Base-by-base conservation (phyloP, 2,329 filamentous ascomycete genomes). In the Capronia coronata region DNA sequence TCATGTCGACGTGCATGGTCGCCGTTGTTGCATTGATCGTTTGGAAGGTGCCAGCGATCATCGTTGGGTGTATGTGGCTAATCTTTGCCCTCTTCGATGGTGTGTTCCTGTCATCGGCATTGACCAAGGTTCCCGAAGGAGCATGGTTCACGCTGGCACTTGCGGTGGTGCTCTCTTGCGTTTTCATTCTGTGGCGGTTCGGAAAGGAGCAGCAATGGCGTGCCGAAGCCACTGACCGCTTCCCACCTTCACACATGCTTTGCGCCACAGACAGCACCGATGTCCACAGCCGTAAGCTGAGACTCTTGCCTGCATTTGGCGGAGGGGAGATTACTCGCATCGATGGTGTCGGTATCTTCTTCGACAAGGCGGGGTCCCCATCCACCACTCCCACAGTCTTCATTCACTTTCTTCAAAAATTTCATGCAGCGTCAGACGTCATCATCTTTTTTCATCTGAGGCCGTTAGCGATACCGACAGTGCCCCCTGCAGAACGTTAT, bases 171-270 rank as follows among this genome's bases (percentile, higher is more conserved):
- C 74, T 89, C 1, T 76, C 82, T 0, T 70, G 67, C 37, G 67
- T 88, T 38, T 85, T 89, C 61, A 72, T 87, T 1, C 74, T 88
- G 9, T 90, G 86, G 86, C 77, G 86, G 22, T 90, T 81, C 59
- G 86, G 86, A 10, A 89, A 90, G 63, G 84, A 88, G 62, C 76
- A 79, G 52, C 86, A 90, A 62, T 89, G 86, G 85, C 68, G 68
- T 6, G 80, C 84, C 1, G 85, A 89, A 67, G 74, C 75, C 1
- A 23, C 30, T 21, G 43, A 46, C 11, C 43, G 43, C 19, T 46
- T 46, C 34, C 43, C 43, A n/a, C 43, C 43, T 10, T 46, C 43
- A 9, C 43, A 62, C 14, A 43, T 43, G 40, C 22, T 43, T 9
- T 19, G 11, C 7, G 34, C 37, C 35, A 35, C 37, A 8, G 19